A percentile compares a stretch with the other conserved stretches of the same genome.
Evolutionary conservation across 2,329 filamentous ascomycete species (phyloP).

Genomic region (Lomentospora prolificans): DNA sequence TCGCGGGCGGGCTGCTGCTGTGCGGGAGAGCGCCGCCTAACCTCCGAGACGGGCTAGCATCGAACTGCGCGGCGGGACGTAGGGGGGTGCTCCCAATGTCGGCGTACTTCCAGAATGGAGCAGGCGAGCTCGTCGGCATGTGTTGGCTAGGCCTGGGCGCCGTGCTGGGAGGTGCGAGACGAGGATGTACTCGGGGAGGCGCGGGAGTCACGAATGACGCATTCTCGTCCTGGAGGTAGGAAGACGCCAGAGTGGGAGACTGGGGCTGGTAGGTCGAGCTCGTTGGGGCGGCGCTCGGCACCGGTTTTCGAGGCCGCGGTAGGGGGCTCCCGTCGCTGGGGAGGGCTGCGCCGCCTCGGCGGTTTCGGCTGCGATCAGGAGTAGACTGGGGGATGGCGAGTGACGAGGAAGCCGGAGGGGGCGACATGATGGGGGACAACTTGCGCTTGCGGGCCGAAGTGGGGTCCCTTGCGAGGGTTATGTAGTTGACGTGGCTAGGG

Average conservation of each 20-base stretch:
- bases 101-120: slow-evolving; percentile 82
- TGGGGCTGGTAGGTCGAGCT: slow-evolving; percentile 40
- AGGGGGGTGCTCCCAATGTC: slow-evolving; percentile 67
- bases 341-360: slow-evolving; percentile 20
- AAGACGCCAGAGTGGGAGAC: slow-evolving; percentile 52
- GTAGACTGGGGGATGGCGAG: slow-evolving; percentile 42
- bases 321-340: slow-evolving; percentile 52
- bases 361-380: slow-evolving; percentile 34
- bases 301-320: slow-evolving; percentile 43
- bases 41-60: slow-evolving; percentile 49
- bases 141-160: slow-evolving; percentile 74
- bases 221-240: slow-evolving; percentile 51
- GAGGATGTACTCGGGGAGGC: slow-evolving; percentile 62
- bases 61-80: slow-evolving; percentile 36
- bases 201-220: slow-evolving; percentile 61
- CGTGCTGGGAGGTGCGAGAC: slow-evolving; percentile 69
- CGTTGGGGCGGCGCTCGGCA: slow-evolving; percentile 30
- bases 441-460: slow-evolving; percentile 47
- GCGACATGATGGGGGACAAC: slow-evolving; percentile 44
- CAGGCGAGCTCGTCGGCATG: slow-evolving; percentile 76
- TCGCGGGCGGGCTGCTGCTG: slow-evolving; percentile 50
- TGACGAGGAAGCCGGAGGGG: slow-evolving; percentile 39
- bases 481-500: slow-evolving; percentile 49
- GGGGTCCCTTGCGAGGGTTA: slow-evolving; percentile 43
- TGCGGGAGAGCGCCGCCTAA: slow-evolving; percentile 30